Evolutionary conservation across 2,329 filamentous ascomycete species (phyloP), one percentile per base, ranked within the genome.

Genomic region (Myriosclerotinia duriaeana): DNA sequence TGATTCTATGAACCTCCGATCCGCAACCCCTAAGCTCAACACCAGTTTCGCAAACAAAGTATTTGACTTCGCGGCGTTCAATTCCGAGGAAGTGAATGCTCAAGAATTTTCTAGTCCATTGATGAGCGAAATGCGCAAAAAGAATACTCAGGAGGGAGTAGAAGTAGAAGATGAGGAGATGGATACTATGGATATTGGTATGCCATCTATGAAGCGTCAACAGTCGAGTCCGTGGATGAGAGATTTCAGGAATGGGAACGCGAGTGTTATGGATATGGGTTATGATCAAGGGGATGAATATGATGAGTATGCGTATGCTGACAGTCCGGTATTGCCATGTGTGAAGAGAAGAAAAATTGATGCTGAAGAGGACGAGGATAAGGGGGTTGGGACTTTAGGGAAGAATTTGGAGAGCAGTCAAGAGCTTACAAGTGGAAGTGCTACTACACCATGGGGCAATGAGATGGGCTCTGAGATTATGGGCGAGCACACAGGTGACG

Each of bases 41-140:
- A 69, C 68, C 9, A 75, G 71, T 59, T 74, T 76, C 53, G 68
- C 68, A 6, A 68, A 72, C 50, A 70, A 56, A 6, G 15, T 74
- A 4, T 72, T 74, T 50, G 72, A 73, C 59, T 76, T 73, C 52
- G 68, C 67, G 11, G 69, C 71, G 8, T 74, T 69, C 5, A 53
- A 66, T 60, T 56, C 55, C 26, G 59, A 58, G 22, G n/a, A 63
- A 53, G 42, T 12, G n/a, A 20, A 52, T 20, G 14, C 20, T 22
- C 58, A 62, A 17, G 44, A 58, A 26, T 65, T 54, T 36, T 66
- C 63, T n/a, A 68, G 59, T 22, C 65, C 66, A n/a, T 56, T 55
- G 26, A 46, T 56, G 34, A 38, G 44, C n/a, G 59, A 64, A 5
- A 22, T 22, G 15, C 52, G 17, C 53, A 72, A 71, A 61, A 70